Evolutionary conservation across 2,329 filamentous ascomycete genomes (phyloP).

Genomic region (Torrubiellomyces zombiae): DNA sequence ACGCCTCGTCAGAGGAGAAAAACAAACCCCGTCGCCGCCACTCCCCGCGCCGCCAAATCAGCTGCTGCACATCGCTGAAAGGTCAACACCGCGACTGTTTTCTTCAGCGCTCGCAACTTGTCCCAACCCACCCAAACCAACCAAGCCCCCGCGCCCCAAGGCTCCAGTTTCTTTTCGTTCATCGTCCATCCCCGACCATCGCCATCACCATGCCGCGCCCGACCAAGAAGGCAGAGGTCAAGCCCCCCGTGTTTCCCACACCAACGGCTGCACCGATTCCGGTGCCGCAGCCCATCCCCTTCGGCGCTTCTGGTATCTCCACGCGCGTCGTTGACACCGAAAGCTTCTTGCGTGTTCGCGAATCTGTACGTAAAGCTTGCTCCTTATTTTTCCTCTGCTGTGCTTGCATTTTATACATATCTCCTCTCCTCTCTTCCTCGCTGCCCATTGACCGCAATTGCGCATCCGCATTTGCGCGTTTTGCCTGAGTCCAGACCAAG

Average conservation of each 20-base stretch:
- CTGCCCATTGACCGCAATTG: no score
- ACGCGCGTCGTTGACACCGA: slow-evolving; percentile 45
- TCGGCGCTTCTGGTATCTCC: slow-evolving; percentile 8
- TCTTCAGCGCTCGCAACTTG: neutral
- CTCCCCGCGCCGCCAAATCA: no score
- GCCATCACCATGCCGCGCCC: slow-evolving; percentile 25
- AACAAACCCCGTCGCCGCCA: no score
- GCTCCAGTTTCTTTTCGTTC: slow-evolving; percentile 4
- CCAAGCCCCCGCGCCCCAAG: slow-evolving; percentile 3
- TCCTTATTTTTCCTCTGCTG: slow-evolving; percentile 68
- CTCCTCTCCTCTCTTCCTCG: slow-evolving; percentile 1
- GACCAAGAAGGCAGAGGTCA: slow-evolving; percentile 25
- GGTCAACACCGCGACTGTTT: no score
- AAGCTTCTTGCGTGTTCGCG: slow-evolving; percentile 64
- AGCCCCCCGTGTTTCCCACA: slow-evolving; percentile 12
- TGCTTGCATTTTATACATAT: slow-evolving; percentile 36
- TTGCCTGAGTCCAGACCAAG: no score
- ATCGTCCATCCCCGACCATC: slow-evolving; percentile 3
- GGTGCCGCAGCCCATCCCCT: slow-evolving; percentile 5
- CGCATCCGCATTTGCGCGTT: slow-evolving; percentile 1
- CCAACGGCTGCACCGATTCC: slow-evolving; percentile 4
- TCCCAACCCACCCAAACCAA: neutral
- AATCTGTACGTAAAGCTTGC: slow-evolving; percentile 71
- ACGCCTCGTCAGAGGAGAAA: no score
- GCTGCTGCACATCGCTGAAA: no score